Base-by-base conservation (phyloP, 225 moss, liverwort and hornwort genomes). In the Anthoceros angustus region DNA sequence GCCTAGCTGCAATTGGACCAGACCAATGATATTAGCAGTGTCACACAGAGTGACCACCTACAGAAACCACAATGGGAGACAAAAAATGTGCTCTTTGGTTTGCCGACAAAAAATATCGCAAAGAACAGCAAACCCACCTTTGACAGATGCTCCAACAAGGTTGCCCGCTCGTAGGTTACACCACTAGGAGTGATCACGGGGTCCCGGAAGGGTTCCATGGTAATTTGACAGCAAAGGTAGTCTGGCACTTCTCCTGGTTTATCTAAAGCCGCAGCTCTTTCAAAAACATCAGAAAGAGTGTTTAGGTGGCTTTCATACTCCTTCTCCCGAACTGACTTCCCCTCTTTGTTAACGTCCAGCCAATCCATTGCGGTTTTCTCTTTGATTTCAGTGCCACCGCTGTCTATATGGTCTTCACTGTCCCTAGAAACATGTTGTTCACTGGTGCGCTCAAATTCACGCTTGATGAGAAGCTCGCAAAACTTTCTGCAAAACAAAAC, bases 211-310 rank as follows among this genome's bases (percentile, higher is more conserved):
- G 87, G 72, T 15, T 93, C 87, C 89, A 87, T 81, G 1, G 83
- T 87, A 45, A 89, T 83, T 68, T 85, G 77, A 68, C 92, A 93
- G 77, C 89, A 87, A 69, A 93, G 70, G 76, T 93, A 80, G 70
- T 87, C 92, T 0, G 87, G 92, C 62, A 83, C 70, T 83, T 89
- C 93, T 50, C 60, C 43, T 48, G 77, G 80, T 43, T 62, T 73
- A 62, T 93, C 84, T 16, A 67, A 76, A 39, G 70, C 72, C 50
- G 69, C 70, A 21, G 77, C 87, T 71, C 74, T 87, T 25, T 74
- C 62, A 23, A 93, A 93, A 40, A 93, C 84, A n/a, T 84, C 78
- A 42, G 62, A 38, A 40, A 93, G 80, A 62, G 78, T 77, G 72
- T 77, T 70, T 25, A 89, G 76, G 2, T 72, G 73, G 42, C 65